Evolutionary conservation across 176 grass and related monocot species (phyloP), one percentile per base, ranked within the genome.

Genomic region (Thalia dealbata): DNA sequence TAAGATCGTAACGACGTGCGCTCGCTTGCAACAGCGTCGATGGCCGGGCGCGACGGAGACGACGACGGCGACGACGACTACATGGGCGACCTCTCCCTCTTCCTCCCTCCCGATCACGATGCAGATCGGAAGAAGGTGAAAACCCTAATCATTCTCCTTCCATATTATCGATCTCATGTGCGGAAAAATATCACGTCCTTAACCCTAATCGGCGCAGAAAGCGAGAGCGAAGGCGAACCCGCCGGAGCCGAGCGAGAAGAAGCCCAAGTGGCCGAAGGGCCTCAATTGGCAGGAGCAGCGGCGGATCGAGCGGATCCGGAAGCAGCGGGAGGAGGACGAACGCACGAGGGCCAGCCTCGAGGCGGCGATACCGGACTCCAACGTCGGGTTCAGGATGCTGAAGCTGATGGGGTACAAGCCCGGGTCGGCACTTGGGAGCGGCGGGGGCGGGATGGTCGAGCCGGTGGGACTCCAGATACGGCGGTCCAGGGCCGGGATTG

Each of bases 371-470:
- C 90, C 90, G 18, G 90, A 88, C 67, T 86, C 81, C 79, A 99
- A 91, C 76, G 83, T 99, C 15, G 87, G 95, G n/a, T 97, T 97
- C 76, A 91, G 72, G 87, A 76, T 97, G 73, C 44, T 97, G 68
- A 89, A 56, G 75, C 81, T 76, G 85, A 97, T 97, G 90, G 95
- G 90, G 52, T 97, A 91, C 73, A 79, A 9, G 50, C 72, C 78
- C 60, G 77, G 66, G 16, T 71, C 64, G 59, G 78, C 73, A 71
- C 63, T 86, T 59, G 19, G 80, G 61, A n/a, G 65, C 71, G 73
- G 70, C 26, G 75, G 82, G 59, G 76, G 26, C 73, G 79, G 79
- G 30, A 75, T 32, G 56, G 65, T 79, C 3, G 81, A 97, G 44
- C 87, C 87, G 42, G 88, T 92, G 18, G 85, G 83, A 21, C 81